These are phyloP conservation scores for Tympanopsis confertula DNA, from an alignment of 2,329 filamentous ascomycete species.

Conservation along the genomic window DNA sequence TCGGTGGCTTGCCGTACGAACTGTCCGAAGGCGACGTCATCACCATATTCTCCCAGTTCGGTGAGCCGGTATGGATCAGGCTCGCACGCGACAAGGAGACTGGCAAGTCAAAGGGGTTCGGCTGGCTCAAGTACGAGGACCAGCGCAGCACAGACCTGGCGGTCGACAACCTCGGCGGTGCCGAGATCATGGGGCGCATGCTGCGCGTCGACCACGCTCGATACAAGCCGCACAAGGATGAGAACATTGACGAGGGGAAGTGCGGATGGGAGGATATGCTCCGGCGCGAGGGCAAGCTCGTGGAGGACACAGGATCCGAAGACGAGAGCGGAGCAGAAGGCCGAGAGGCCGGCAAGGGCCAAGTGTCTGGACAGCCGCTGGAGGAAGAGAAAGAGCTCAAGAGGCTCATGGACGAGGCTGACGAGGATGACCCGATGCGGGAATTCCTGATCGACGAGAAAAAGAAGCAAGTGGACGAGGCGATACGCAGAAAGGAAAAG, in stretches of 20 bases:
- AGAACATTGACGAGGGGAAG: slow-evolving; percentile 46
- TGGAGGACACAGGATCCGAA: slow-evolving; percentile 18
- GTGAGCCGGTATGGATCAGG: slow-evolving; percentile 87
- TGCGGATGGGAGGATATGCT: slow-evolving; percentile 49
- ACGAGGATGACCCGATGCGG: slow-evolving; percentile 98
- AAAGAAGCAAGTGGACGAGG: slow-evolving; percentile 72
- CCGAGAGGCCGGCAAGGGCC: slow-evolving; percentile 27
- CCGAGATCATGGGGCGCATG: slow-evolving; percentile 67
- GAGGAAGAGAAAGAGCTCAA: slow-evolving; percentile 74
- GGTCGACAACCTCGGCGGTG: slow-evolving; percentile 87
- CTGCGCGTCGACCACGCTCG: slow-evolving; percentile 84
- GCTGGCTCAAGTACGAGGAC: slow-evolving; percentile 96
- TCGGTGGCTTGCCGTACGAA: slow-evolving; percentile 85
- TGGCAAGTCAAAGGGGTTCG: slow-evolving; percentile 87
- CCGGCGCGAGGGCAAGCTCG: slow-evolving; percentile 32
- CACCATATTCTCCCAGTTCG: slow-evolving; percentile 93
- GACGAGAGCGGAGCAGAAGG: slow-evolving; percentile 26
- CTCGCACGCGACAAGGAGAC: slow-evolving; percentile 90
- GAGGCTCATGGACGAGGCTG: slow-evolving; percentile 65
- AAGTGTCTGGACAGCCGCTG: slow-evolving; percentile 28
- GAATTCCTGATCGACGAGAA: slow-evolving; percentile 80
- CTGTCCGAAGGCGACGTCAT: slow-evolving; percentile 91
- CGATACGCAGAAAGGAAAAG: slow-evolving; percentile 42
- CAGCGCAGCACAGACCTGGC: slow-evolving; percentile 91
- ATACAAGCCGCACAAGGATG: slow-evolving; percentile 79